Percentiles rank a stretch among this genome's conserved stretches.
Evolutionary conservation across 106 monocot genomes (phyloP).

Genomic region (Dioscorea zingiberensis): DNA sequence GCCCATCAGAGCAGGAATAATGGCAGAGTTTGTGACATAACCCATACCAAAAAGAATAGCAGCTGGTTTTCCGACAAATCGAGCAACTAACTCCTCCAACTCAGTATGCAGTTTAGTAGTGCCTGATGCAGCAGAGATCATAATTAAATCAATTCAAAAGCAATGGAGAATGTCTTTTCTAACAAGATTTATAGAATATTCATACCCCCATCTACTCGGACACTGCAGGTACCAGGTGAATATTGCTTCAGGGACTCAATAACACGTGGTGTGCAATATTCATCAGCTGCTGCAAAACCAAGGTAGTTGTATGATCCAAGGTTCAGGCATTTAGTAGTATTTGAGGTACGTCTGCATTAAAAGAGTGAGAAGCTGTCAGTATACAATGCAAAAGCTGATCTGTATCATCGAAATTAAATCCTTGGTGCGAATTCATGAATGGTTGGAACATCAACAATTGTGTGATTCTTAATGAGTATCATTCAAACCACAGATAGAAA

Average conservation of each 20-base stretch:
- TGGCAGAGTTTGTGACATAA: constrained; percentile 96
- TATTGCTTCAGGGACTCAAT: constrained; percentile 83
- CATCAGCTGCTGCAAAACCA: constrained; percentile 93
- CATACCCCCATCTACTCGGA: constrained; percentile 83
- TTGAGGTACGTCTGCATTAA: constrained; percentile 72
- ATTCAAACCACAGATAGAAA: no score
- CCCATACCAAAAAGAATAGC: constrained; percentile 96
- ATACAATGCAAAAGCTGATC: no score
- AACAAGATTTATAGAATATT: neutral
- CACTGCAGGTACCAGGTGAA: constrained; percentile 89
- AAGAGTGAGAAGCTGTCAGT: neutral
- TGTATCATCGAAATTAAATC: no score
- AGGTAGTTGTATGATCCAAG: constrained; percentile 97
- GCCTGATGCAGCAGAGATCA: constrained; percentile 30
- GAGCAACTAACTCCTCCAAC: constrained; percentile 78
- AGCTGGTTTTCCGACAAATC: constrained; percentile 84
- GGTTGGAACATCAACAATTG: neutral
- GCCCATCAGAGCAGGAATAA: constrained; percentile 71
- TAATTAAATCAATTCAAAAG: neutral
- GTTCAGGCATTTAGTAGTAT: constrained; percentile 72
- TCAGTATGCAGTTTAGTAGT: constrained; percentile 88
- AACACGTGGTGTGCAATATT: constrained; percentile 91
- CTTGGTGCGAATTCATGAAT: no score
- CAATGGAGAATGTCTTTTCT: neutral
- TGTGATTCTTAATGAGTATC: neutral